phyloP scores from a whole-genome alignment of 139 green algal genomes.

The Chlamydomonas incerta region DNA sequence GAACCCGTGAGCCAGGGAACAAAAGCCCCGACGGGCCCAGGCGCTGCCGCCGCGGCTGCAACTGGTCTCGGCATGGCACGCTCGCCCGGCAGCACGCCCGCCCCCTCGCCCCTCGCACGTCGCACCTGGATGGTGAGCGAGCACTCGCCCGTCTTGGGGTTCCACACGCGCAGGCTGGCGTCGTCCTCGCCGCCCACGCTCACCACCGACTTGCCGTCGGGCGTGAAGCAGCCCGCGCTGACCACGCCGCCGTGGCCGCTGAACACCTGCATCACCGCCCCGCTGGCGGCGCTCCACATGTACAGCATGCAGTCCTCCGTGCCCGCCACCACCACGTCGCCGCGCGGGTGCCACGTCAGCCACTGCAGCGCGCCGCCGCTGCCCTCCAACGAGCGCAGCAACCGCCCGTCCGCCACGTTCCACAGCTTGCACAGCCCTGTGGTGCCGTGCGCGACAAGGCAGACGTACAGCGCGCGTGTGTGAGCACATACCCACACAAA shows the following conservation, averaged over 20 bases:
- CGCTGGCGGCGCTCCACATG: constrained; percentile 95
- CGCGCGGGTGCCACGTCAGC: constrained; percentile 94
- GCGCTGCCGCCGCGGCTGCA: not conserved
- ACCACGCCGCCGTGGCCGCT: constrained; percentile 87
- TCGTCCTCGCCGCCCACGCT: constrained; percentile 88
- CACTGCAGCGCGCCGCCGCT: constrained; percentile 87
- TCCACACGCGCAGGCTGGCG: constrained; percentile 84
- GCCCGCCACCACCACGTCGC: constrained; percentile 90
- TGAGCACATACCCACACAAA: too few relatives aligned
- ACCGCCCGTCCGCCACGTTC: constrained; percentile 63
- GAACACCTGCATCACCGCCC: constrained; percentile 93
- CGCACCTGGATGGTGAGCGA: constrained; percentile 46
- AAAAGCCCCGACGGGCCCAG: not conserved
- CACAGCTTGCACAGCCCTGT: constrained; percentile 79
- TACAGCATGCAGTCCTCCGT: constrained; percentile 93
- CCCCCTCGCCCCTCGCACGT: too few relatives aligned
- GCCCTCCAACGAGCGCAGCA: constrained; percentile 81
- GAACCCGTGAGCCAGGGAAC: too few relatives aligned
- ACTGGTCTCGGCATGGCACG: too few relatives aligned
- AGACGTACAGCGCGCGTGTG: too few relatives aligned
- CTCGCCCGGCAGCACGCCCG: too few relatives aligned
- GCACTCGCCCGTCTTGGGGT: constrained; percentile 86
- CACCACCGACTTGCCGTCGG: constrained; percentile 88
- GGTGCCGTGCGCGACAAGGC: too few relatives aligned
- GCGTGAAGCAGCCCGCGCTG: constrained; percentile 87